A percentile compares a stretch with the other conserved stretches of the same genome.
Conservation (phyloP, 2,329 filamentous ascomycete genomes). For the Penicillium sp. region DNA sequence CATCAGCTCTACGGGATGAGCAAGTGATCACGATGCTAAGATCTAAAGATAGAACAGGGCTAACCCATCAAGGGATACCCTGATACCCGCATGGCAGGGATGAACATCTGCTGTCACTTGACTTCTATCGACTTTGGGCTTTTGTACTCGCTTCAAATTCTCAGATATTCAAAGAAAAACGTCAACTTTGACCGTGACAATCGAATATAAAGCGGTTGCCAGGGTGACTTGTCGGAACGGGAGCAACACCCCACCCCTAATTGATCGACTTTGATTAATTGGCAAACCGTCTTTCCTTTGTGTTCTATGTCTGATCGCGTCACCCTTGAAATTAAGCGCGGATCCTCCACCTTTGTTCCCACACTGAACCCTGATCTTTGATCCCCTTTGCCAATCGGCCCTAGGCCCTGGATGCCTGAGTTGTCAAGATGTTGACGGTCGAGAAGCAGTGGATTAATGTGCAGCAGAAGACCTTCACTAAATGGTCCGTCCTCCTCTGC, state of each 20-base stretch:
- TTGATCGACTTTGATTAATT: slow-evolving; percentile 1
- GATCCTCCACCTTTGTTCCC: slow-evolving; percentile 4
- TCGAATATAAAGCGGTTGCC: slow-evolving; percentile 8
- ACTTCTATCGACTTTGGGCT: not conserved
- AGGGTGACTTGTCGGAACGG: slow-evolving; percentile 12
- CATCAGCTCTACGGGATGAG: no score
- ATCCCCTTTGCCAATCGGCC: slow-evolving; percentile 21
- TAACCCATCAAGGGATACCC: not conserved
- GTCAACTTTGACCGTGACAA: not conserved
- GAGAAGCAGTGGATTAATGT: slow-evolving; percentile 68
- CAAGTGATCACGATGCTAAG: not conserved
- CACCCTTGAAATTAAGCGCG: slow-evolving; percentile 2
- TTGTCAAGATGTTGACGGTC: slow-evolving; percentile 43
- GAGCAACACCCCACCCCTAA: slow-evolving; percentile 10
- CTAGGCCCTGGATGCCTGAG: slow-evolving; percentile 26
- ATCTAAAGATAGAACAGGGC: not conserved
- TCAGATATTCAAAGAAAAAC: not conserved
- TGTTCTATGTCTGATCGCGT: not conserved
- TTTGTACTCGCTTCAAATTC: not conserved
- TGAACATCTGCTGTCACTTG: not conserved
- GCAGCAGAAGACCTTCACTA: slow-evolving; percentile 98
- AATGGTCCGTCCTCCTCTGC: slow-evolving; percentile 61
- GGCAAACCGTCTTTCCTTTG: not conserved
- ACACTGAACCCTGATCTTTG: slow-evolving; percentile 6
- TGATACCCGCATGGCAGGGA: not conserved